Percentiles rank a stretch among this genome's conserved stretches.
Evolutionary conservation across 352 stramenopile species (phyloP).

Genomic region (Globisporangium yorkense): DNA sequence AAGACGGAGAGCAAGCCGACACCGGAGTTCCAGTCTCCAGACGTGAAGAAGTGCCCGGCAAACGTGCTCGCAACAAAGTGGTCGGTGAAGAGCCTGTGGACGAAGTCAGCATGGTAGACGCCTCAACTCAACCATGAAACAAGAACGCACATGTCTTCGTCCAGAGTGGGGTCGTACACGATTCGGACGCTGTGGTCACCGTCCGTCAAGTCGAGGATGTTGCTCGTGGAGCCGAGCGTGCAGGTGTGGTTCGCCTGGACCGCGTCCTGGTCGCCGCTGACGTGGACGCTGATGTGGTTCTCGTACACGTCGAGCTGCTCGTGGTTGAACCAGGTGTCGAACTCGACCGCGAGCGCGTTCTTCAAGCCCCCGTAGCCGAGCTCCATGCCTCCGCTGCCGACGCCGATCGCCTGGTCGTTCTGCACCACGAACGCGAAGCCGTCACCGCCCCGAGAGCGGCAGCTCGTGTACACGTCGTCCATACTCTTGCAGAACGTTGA

Average conservation of each 20-base stretch:
- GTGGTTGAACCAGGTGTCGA: slow-evolving; percentile 91
- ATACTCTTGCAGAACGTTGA: slow-evolving; percentile 82
- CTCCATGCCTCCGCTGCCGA: slow-evolving; percentile 65
- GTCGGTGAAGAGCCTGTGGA: slow-evolving; percentile 44
- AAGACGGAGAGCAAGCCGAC: slow-evolving; percentile 82
- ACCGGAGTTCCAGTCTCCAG: slow-evolving; percentile 47
- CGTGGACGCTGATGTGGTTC: slow-evolving; percentile 91
- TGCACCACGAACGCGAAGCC: slow-evolving; percentile 86
- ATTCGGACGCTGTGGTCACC: slow-evolving; percentile 62
- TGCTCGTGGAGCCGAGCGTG: slow-evolving; percentile 64
- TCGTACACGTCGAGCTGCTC: slow-evolving; percentile 86
- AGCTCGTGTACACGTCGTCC: slow-evolving; percentile 85
- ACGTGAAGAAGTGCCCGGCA: slow-evolving; percentile 61
- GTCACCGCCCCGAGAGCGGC: slow-evolving; percentile 66
- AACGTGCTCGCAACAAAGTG: slow-evolving; percentile 49
- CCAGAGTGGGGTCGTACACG: slow-evolving; percentile 65
- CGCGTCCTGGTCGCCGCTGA: slow-evolving; percentile 23
- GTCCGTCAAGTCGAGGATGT: slow-evolving; percentile 77
- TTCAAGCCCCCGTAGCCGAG: slow-evolving; percentile 85
- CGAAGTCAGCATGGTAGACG: neutral
- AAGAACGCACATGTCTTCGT: slow-evolving; percentile 43
- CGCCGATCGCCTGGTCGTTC: slow-evolving; percentile 48
- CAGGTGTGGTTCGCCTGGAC: slow-evolving; percentile 74
- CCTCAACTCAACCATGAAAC: neutral
- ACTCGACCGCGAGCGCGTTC: slow-evolving; percentile 88